phyloP scores from a whole-genome alignment of 345 rosid genomes.

The Reutealis trisperma region DNA sequence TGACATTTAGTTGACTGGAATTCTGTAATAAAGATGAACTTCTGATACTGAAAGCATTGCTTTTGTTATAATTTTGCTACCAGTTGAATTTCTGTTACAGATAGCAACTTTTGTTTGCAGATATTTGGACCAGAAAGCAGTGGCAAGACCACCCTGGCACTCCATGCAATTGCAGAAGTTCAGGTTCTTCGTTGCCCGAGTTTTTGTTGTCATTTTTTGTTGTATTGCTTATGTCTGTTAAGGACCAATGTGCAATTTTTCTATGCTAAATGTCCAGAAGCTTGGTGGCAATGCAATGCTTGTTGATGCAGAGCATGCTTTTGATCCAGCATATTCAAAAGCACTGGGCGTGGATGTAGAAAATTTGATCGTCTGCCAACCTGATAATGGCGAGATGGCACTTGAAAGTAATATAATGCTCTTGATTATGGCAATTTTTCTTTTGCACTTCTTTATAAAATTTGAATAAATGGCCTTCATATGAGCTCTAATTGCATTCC shows the following conservation, averaged over 20 bases:
- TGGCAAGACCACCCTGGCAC: slow-evolving; percentile 94
- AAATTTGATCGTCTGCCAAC: slow-evolving; percentile 87
- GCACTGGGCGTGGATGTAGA: slow-evolving; percentile 92
- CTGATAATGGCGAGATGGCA: slow-evolving; percentile 96
- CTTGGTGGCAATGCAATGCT: slow-evolving; percentile 98
- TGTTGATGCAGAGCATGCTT: slow-evolving; percentile 99
- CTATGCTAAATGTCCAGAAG: slow-evolving; percentile 54
- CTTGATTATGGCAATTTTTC: not conserved
- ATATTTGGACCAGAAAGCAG: slow-evolving; percentile 96
- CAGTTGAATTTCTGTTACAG: not conserved
- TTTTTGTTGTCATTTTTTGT: slow-evolving; percentile 7
- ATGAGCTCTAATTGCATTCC: slow-evolving; percentile 27
- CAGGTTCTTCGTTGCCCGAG: slow-evolving; percentile 54
- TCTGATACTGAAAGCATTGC: not conserved
- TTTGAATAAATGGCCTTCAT: not conserved
- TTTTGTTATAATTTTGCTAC: not conserved
- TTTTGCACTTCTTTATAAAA: not conserved
- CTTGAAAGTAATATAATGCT: slow-evolving; percentile 65
- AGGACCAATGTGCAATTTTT: slow-evolving; percentile 15
- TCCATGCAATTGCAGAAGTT: slow-evolving; percentile 98
- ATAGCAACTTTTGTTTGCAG: slow-evolving; percentile 39
- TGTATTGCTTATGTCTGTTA: not conserved
- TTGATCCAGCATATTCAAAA: slow-evolving; percentile 95
- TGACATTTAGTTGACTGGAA: not conserved
- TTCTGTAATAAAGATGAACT: not conserved